Conservation (phyloP, 2,329 filamentous ascomycete species). For the Colletotrichum tamarilloi region DNA sequence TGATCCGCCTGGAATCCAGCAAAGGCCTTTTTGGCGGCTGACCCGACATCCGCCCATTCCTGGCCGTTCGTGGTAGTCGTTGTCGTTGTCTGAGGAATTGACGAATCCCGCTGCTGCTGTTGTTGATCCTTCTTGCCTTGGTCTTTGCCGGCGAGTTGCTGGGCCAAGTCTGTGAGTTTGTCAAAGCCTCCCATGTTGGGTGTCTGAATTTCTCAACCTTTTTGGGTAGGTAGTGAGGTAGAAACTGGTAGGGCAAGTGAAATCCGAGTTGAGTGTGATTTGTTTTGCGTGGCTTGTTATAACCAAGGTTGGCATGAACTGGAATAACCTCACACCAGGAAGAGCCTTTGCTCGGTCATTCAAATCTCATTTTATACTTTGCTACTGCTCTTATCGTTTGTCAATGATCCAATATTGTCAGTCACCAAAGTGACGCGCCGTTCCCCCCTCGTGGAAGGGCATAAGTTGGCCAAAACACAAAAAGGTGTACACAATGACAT, state of each 20-base stretch:
- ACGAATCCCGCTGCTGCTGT: conserved; percentile 3
- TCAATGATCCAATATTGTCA: background rate
- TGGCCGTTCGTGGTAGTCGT: background rate
- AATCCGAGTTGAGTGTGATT: background rate
- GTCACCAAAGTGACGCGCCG: background rate
- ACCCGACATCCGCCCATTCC: conserved; percentile 32
- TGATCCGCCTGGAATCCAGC: conserved; percentile 26
- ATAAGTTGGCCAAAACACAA: background rate
- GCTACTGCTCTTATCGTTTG: background rate
- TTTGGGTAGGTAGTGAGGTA: background rate
- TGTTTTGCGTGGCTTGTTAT: background rate
- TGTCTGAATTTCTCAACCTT: no score
- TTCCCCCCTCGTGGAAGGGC: background rate
- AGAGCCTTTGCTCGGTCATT: background rate
- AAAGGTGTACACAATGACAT: background rate
- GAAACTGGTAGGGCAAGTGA: background rate
- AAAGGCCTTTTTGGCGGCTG: conserved; percentile 31
- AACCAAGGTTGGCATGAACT: background rate
- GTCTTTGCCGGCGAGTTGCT: conserved; percentile 38
- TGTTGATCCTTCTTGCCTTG: conserved; percentile 15
- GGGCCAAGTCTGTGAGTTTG: conserved; percentile 38
- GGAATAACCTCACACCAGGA: no score
- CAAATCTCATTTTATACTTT: background rate
- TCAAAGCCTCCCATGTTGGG: conserved; percentile 40
- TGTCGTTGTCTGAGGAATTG: background rate